Evolutionary conservation across 257 asterid genomes (phyloP).

Genomic region (Fraxinus anomala): DNA sequence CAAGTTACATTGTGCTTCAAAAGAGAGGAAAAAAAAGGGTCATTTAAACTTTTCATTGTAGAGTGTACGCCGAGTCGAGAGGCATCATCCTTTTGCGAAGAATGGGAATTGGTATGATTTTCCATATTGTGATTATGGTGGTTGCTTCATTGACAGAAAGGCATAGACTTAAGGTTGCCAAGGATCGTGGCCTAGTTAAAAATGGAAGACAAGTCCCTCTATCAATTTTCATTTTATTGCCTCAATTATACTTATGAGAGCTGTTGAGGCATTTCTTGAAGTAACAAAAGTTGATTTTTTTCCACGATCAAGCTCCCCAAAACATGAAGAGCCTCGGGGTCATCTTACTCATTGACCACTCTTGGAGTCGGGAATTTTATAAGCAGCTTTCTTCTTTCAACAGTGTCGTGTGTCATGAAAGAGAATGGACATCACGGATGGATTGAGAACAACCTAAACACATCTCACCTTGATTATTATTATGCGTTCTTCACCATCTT

Average conservation of each 20-base stretch:
- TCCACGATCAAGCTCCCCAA: slow-evolving; percentile 84
- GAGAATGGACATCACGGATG: slow-evolving; percentile 57
- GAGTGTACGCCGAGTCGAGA: slow-evolving; percentile 36
- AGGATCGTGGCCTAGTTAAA: slow-evolving; percentile 39
- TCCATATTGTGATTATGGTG: slow-evolving; percentile 65
- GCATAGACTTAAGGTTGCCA: slow-evolving; percentile 59
- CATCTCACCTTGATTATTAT: slow-evolving; percentile 74
- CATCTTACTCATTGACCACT: slow-evolving; percentile 64
- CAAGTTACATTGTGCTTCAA: too few relatives aligned
- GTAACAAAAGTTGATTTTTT: slow-evolving; percentile 80
- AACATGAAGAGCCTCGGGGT: slow-evolving; percentile 83
- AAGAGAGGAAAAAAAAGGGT: too few relatives aligned
- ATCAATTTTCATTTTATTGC: slow-evolving; percentile 62
- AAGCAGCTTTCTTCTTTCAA: slow-evolving; percentile 66
- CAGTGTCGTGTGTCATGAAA: slow-evolving; percentile 50
- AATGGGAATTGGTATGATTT: slow-evolving; percentile 76
- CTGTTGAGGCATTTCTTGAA: slow-evolving; percentile 75
- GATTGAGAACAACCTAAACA: slow-evolving; percentile 73
- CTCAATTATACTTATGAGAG: slow-evolving; percentile 77
- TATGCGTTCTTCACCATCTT: slow-evolving; percentile 60
- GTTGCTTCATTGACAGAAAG: slow-evolving; percentile 62
- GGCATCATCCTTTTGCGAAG: slow-evolving; percentile 77
- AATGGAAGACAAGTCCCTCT: slow-evolving; percentile 56
- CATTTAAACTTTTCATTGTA: too few relatives aligned
- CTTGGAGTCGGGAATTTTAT: slow-evolving; percentile 71